Evolutionary conservation across 768 basidiomycete genomes (phyloP).

Genomic region (Podaxis sp.): DNA sequence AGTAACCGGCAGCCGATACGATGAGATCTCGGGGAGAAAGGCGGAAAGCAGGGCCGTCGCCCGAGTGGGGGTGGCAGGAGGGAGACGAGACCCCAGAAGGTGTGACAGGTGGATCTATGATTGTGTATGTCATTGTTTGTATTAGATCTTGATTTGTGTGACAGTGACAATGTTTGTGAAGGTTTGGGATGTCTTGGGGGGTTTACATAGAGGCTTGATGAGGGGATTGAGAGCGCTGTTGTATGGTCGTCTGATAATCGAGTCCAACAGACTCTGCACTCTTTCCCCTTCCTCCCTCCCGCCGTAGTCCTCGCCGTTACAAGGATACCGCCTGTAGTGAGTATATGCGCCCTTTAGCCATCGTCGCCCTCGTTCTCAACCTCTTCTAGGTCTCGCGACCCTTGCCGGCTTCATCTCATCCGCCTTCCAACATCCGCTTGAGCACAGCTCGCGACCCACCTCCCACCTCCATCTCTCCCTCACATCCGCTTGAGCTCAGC

Average conservation of each 20-base stretch:
- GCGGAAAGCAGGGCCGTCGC: slow-evolving; percentile 12
- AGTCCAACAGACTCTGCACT: slow-evolving; percentile 10
- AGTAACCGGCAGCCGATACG: slow-evolving; percentile 6
- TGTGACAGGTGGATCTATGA: slow-evolving; percentile 15
- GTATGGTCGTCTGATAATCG: slow-evolving; percentile 18
- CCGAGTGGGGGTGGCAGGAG: slow-evolving; percentile 3
- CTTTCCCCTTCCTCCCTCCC: slow-evolving; percentile 28
- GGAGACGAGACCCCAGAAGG: background rate
- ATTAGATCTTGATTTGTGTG: slow-evolving; percentile 8
- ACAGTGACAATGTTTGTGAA: slow-evolving; percentile 4
- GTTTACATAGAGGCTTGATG: slow-evolving; percentile 2
- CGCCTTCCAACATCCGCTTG: slow-evolving; percentile 50
- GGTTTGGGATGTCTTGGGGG: background rate
- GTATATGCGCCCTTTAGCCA: slow-evolving; percentile 18
- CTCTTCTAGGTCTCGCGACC: slow-evolving; percentile 81
- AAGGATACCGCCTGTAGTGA: slow-evolving; percentile 53
- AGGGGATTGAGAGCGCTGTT: slow-evolving; percentile 12
- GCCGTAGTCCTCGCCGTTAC: slow-evolving; percentile 40
- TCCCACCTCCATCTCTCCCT: slow-evolving; percentile 42
- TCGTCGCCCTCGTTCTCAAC: slow-evolving; percentile 22
- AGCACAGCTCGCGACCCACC: slow-evolving; percentile 69
- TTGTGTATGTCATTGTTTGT: slow-evolving; percentile 5
- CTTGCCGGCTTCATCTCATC: slow-evolving; percentile 80
- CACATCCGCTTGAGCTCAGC: slow-evolving; percentile 65
- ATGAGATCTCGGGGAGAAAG: slow-evolving; percentile 12